These are phyloP conservation scores for Coniochaeta hoffmannii DNA, from an alignment of 2,329 filamentous ascomycete genomes.

Conservation along the genomic window DNA sequence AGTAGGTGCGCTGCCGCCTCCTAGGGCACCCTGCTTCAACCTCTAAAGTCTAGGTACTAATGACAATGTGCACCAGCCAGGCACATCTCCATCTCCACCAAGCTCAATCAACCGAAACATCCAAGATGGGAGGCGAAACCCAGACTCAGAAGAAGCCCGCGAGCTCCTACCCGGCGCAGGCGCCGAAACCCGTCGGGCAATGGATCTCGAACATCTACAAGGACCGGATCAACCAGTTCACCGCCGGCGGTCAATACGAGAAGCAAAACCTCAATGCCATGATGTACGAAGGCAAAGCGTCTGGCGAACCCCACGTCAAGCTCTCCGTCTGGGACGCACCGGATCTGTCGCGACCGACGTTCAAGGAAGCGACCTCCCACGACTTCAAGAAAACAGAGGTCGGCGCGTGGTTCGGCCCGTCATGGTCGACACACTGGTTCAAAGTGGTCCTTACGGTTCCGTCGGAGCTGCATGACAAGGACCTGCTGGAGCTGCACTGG, in stretches of 20 bases:
- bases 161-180: slow-evolving; percentile 45
- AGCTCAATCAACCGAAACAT: background rate
- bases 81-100: background rate
- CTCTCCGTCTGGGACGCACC: slow-evolving; percentile 80
- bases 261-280: slow-evolving; percentile 68
- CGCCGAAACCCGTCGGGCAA: slow-evolving; percentile 57
- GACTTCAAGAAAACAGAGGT: slow-evolving; percentile 64
- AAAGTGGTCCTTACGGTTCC: slow-evolving; percentile 75
- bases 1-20: background rate
- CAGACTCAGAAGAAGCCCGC: slow-evolving; percentile 33
- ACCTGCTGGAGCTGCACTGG: slow-evolving; percentile 92
- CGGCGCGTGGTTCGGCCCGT: slow-evolving; percentile 79
- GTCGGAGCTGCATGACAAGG: slow-evolving; percentile 61
- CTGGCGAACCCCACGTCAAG: slow-evolving; percentile 70
- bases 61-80: background rate
- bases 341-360: slow-evolving; percentile 69
- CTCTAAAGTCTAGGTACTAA: background rate
- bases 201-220: slow-evolving; percentile 81
- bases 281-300: slow-evolving; percentile 59
- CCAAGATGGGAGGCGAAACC: slow-evolving; percentile 43
- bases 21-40: background rate
- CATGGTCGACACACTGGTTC: slow-evolving; percentile 99
- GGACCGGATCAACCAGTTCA: slow-evolving; percentile 76
- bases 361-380: slow-evolving; percentile 67
- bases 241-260: slow-evolving; percentile 69